Conservation (phyloP, 495 filamentous ascomycete species). For the Thermochaetoides thermophila region DNA sequence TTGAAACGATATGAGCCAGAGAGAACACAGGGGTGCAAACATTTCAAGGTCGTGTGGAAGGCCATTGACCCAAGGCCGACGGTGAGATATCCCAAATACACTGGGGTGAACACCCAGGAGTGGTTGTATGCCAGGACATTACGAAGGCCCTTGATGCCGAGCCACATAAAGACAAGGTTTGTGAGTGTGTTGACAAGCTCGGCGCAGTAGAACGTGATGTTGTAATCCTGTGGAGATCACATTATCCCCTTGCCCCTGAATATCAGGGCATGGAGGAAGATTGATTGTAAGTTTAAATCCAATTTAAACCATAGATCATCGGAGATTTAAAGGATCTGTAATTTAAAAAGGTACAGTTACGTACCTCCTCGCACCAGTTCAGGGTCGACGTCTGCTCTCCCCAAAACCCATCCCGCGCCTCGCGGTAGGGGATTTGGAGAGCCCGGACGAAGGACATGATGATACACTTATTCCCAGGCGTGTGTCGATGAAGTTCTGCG, state of each 20-base stretch:
- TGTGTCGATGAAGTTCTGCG: too few species aligned
- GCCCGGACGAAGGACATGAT: constrained; percentile 8
- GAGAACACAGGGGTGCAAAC: too few species aligned
- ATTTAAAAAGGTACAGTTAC: too few species aligned
- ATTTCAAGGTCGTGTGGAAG: constrained; percentile 75
- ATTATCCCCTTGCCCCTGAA: too few species aligned
- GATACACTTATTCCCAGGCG: too few species aligned
- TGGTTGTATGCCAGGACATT: constrained; percentile 57
- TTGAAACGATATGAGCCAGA: too few species aligned
- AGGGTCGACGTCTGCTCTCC: constrained; percentile 73
- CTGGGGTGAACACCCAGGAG: constrained; percentile 55
- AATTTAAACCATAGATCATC: neutral
- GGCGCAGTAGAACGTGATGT: constrained; percentile 32
- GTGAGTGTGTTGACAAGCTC: constrained; percentile 47
- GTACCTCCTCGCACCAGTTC: constrained; percentile 89
- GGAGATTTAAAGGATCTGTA: too few species aligned
- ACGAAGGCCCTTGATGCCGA: constrained; percentile 56
- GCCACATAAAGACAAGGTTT: constrained; percentile 64
- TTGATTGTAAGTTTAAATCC: neutral
- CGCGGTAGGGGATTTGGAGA: constrained; percentile 51
- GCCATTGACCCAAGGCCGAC: constrained; percentile 69
- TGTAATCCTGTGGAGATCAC: constrained; percentile 38
- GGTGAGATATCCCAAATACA: constrained; percentile 60
- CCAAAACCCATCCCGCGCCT: constrained; percentile 59
- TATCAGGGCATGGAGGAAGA: too few species aligned